These are phyloP conservation scores for Pichia sp. DNA, from an alignment of 1,139 yeast genomes.

Conservation along the genomic window DNA sequence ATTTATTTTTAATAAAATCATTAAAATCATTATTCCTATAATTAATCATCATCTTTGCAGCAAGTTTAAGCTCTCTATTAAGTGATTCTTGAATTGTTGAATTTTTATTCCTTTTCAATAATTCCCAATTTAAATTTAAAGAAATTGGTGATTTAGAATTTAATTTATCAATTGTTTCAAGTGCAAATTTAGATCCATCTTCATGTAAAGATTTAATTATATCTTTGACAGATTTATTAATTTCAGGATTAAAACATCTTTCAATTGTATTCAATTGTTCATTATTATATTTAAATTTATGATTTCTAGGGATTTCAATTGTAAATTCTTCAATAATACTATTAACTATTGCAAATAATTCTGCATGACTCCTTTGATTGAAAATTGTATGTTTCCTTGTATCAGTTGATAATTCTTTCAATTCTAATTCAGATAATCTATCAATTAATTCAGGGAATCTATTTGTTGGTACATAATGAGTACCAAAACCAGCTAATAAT, in stretches of 20 bases:
- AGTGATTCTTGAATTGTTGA: conserved; percentile 61
- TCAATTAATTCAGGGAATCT: conserved; percentile 54
- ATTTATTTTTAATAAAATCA: conserved; percentile 69
- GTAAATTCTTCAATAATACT: conserved; percentile 72
- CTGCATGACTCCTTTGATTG: conserved; percentile 17
- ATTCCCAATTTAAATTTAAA: conserved; percentile 62
- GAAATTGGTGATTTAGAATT: conserved; percentile 67
- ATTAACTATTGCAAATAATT: conserved; percentile 56
- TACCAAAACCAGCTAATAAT: conserved; percentile 76
- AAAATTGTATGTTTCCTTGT: conserved; percentile 15
- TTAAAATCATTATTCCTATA: conserved; percentile 57
- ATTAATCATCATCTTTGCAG: conserved; percentile 64
- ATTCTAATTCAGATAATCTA: conserved; percentile 55
- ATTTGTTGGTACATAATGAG: conserved; percentile 74
- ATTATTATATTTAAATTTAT: conserved; percentile 50
- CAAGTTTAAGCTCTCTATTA: conserved; percentile 66
- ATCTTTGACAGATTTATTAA: conserved; percentile 49
- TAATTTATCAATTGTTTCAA: conserved; percentile 48
- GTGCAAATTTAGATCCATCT: conserved; percentile 64
- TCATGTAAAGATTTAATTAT: conserved; percentile 50
- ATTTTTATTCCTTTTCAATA: conserved; percentile 55
- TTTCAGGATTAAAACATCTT: conserved; percentile 45
- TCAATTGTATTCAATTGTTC: conserved; percentile 61
- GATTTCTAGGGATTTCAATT: conserved; percentile 57
- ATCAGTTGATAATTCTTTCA: conserved; percentile 24